phyloP scores from a whole-genome alignment of 768 basidiomycete species.

The Calocybe indica region DNA sequence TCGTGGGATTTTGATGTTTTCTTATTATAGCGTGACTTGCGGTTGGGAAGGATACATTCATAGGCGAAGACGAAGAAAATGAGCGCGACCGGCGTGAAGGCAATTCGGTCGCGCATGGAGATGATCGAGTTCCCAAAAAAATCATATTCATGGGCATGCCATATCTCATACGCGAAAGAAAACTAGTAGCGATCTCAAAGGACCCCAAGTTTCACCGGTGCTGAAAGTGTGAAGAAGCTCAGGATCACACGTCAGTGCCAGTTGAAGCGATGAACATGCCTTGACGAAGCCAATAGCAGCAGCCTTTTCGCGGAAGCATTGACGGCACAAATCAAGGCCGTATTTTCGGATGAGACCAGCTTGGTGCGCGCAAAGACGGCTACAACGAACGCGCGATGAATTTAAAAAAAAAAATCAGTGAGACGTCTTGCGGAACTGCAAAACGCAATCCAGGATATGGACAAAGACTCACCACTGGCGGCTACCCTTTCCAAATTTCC shows the following conservation, averaged over 20 bases:
- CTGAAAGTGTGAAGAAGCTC: constrained; percentile 16
- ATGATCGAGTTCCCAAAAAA: too few species aligned
- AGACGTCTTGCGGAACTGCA: not conserved
- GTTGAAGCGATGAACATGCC: constrained; percentile 42
- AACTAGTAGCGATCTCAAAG: not conserved
- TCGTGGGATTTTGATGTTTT: constrained; percentile 9
- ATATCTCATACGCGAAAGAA: not conserved
- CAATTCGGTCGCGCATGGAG: too few species aligned
- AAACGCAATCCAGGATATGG: not conserved
- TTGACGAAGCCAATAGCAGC: constrained; percentile 91
- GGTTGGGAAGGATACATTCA: not conserved
- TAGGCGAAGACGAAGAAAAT: too few species aligned
- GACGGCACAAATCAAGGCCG: constrained; percentile 94
- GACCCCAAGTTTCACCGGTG: constrained; percentile 33
- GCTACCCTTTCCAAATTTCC: constrained; percentile 92
- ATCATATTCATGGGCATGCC: too few species aligned
- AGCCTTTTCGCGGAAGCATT: constrained; percentile 97
- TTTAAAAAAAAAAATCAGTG: not conserved
- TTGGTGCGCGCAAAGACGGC: constrained; percentile 95
- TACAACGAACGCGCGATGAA: constrained; percentile 18
- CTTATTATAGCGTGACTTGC: not conserved
- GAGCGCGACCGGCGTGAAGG: too few species aligned
- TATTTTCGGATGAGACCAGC: constrained; percentile 98
- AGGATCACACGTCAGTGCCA: not conserved
- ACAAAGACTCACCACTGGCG: constrained; percentile 75